phyloP scores from a whole-genome alignment of 208 protist species.

The Kentomonas sorsogonicus region DNA sequence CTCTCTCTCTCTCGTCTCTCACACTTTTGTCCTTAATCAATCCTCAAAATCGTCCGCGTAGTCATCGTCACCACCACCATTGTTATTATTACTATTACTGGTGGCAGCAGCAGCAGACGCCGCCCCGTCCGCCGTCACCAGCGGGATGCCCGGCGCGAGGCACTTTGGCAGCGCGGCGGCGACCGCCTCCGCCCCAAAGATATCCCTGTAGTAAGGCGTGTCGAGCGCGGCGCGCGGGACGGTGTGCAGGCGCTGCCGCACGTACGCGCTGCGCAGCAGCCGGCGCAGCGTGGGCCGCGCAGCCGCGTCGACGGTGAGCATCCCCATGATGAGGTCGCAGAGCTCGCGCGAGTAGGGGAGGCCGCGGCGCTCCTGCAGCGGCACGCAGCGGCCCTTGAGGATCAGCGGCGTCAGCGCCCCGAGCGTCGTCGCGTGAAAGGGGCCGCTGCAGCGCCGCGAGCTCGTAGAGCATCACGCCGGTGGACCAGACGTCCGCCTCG shows the following conservation, averaged over 20 bases:
- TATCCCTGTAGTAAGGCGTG: conserved; percentile 23
- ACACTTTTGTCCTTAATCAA: conserved; percentile 3
- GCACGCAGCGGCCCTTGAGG: conserved; percentile 15
- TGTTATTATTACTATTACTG: background rate
- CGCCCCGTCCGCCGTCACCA: no score
- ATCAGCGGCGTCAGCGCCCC: conserved; percentile 25
- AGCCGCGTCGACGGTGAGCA: conserved; percentile 44
- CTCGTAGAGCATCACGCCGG: conserved; percentile 93
- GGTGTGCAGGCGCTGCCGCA: conserved; percentile 32
- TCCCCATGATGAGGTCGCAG: conserved; percentile 50
- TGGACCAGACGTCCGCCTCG: conserved; percentile 93
- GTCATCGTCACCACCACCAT: conserved; percentile 13
- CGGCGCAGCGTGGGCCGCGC: conserved; percentile 56
- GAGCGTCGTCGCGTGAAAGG: conserved; percentile 34
- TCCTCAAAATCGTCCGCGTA: conserved; percentile 53
- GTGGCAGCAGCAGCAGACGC: no score
- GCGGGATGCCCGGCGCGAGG: background rate
- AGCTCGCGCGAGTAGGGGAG: conserved; percentile 44
- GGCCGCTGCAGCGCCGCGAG: conserved; percentile 65
- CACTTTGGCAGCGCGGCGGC: conserved; percentile 20
- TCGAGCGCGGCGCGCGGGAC: conserved; percentile 32
- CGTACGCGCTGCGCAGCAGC: conserved; percentile 46
- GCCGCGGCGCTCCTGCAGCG: conserved; percentile 12
- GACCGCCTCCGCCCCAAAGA: conserved; percentile 50
- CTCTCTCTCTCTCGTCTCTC: conserved; percentile 1